Conservation (phyloP, 768 basidiomycete genomes). For the Pulveroboletus sp. region DNA sequence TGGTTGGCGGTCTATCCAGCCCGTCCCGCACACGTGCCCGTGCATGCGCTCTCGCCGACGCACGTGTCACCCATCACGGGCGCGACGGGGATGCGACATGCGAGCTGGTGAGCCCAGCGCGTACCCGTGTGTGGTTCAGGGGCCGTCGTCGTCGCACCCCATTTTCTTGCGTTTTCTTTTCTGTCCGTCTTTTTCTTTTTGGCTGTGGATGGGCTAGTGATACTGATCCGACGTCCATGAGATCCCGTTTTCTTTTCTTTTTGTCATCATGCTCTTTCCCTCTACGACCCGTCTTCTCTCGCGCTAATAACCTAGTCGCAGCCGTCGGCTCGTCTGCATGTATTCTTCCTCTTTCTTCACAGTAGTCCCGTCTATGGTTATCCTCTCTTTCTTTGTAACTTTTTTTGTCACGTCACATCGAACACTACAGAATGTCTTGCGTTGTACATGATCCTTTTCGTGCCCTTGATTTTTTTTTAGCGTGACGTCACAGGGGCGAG, state of each 20-base stretch:
- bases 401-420: not conserved
- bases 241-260: slow-evolving; percentile 1
- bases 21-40: slow-evolving; percentile 13
- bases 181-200: too few relatives aligned
- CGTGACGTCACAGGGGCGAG: not conserved
- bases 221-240: slow-evolving; percentile 18
- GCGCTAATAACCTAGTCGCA: too few relatives aligned
- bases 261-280: not conserved
- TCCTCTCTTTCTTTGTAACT: not conserved
- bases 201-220: slow-evolving; percentile 8
- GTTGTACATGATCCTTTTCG: not conserved
- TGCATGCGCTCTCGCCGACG: slow-evolving; percentile 16
- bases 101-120: slow-evolving; percentile 20
- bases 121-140: too few relatives aligned
- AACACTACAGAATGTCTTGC: not conserved
- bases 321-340: too few relatives aligned
- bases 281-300: too few relatives aligned
- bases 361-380: slow-evolving; percentile 2
- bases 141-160: not conserved
- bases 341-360: not conserved
- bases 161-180: slow-evolving; percentile 14
- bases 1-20: slow-evolving; percentile 24
- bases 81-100: slow-evolving; percentile 24
- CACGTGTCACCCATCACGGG: slow-evolving; percentile 20
- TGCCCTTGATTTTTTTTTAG: too few relatives aligned